These are phyloP conservation scores for Themeda triandra DNA, from an alignment of 176 grass and related monocot species.

Conservation along the genomic window DNA sequence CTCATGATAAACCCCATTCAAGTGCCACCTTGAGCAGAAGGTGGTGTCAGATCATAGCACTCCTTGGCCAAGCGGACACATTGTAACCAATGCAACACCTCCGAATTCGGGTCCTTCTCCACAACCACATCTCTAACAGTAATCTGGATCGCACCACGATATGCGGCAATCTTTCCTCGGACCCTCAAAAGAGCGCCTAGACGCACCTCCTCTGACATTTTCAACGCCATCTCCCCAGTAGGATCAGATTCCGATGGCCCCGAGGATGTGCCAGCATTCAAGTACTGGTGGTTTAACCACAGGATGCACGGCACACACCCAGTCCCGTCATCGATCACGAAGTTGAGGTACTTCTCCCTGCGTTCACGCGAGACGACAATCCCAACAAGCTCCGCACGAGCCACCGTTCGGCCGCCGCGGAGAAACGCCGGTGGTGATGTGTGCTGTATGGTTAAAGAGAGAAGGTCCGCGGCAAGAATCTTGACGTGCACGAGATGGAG, in stretches of 20 bases:
- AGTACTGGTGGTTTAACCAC: slow-evolving; percentile 54
- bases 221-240: slow-evolving; percentile 41
- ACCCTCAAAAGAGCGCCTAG: slow-evolving; percentile 66
- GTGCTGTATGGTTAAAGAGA: slow-evolving; percentile 38
- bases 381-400: slow-evolving; percentile 51
- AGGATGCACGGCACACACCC: slow-evolving; percentile 72
- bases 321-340: slow-evolving; percentile 76
- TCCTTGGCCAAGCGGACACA: slow-evolving; percentile 61
- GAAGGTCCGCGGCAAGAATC: slow-evolving; percentile 62
- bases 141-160: slow-evolving; percentile 60
- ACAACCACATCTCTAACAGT: slow-evolving; percentile 57
- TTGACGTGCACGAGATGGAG: slow-evolving; percentile 48
- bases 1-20: slow-evolving; percentile 4
- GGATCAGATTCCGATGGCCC: slow-evolving; percentile 21
- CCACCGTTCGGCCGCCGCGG: slow-evolving; percentile 26
- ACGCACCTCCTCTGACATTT: slow-evolving; percentile 36
- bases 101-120: slow-evolving; percentile 78
- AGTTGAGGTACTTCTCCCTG: slow-evolving; percentile 54
- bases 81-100: slow-evolving; percentile 74
- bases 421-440: slow-evolving; percentile 36
- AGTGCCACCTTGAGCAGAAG: slow-evolving; percentile 12
- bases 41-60: slow-evolving; percentile 40
- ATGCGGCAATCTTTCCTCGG: slow-evolving; percentile 60
- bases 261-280: not conserved
- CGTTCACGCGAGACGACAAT: slow-evolving; percentile 57